A percentile compares a stretch with the other conserved stretches of the same genome.
Evolutionary conservation across 805 yeast species (phyloP).

Genomic region (Spathaspora boniae): DNA sequence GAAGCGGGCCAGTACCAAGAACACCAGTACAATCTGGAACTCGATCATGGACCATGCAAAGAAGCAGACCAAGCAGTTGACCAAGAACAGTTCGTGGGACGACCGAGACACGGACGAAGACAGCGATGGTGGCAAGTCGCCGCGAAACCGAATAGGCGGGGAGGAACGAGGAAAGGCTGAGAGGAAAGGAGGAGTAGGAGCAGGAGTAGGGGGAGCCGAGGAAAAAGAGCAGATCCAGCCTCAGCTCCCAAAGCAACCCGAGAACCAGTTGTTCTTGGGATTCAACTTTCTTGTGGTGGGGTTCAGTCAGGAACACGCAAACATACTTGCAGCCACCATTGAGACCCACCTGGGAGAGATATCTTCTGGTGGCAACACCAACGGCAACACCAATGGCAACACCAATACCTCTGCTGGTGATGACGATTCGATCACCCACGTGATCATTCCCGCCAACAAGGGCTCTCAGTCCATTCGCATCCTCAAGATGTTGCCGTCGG

Average conservation of each 20-base stretch:
- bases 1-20: conserved; percentile 6
- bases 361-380: conserved; percentile 14
- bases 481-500: conserved; percentile 22
- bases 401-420: conserved; percentile 11
- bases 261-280: conserved; percentile 35
- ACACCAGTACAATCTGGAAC: conserved; percentile 38
- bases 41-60: conserved; percentile 36
- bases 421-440: conserved; percentile 26
- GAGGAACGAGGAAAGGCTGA: not conserved
- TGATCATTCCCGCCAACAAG: conserved; percentile 27
- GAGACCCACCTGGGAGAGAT: conserved; percentile 43
- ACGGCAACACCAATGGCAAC: conserved; percentile 28
- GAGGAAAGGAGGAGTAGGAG: not conserved
- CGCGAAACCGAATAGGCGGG: conserved; percentile 5
- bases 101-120: conserved; percentile 14
- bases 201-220: conserved; percentile 1
- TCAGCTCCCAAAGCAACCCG: not conserved
- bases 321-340: conserved; percentile 40
- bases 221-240: not conserved
- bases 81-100: conserved; percentile 25
- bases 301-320: conserved; percentile 35
- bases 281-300: conserved; percentile 41
- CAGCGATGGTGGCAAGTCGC: conserved; percentile 11
- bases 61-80: conserved; percentile 11
- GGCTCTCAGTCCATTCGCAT: conserved; percentile 25